Conservation (phyloP, 257 asterid genomes). For the Solanum tacnaense region DNA sequence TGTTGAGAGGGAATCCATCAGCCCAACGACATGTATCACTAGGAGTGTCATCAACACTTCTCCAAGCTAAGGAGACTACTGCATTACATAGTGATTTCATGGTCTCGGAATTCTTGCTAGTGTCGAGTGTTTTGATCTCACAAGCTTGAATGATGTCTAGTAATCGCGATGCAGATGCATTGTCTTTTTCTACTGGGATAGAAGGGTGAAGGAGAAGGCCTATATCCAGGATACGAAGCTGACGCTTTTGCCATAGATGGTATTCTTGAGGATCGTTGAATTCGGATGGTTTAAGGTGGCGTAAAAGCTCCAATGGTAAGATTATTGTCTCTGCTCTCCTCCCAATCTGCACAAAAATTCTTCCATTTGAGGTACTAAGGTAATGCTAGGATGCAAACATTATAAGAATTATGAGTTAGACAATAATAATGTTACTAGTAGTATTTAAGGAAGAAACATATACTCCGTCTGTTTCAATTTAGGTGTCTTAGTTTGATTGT, state of each 20-base stretch:
- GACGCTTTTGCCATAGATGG: conserved; percentile 70
- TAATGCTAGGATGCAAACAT: neutral
- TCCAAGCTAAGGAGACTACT: conserved; percentile 40
- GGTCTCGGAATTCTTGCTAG: conserved; percentile 41
- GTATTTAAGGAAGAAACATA: neutral
- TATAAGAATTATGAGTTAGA: neutral
- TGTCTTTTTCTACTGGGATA: conserved; percentile 40
- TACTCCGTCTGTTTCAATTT: no score
- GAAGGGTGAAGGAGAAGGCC: conserved; percentile 58
- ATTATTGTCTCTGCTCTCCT: conserved; percentile 69
- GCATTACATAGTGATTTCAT: conserved; percentile 43
- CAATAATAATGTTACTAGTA: neutral
- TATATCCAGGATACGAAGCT: conserved; percentile 44
- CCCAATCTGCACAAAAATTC: conserved; percentile 38
- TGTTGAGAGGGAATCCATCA: conserved; percentile 57
- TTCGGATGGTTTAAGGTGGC: conserved; percentile 63
- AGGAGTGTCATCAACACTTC: conserved; percentile 30
- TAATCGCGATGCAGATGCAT: conserved; percentile 25
- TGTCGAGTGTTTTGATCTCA: conserved; percentile 40
- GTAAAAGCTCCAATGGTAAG: conserved; percentile 67
- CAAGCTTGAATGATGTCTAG: conserved; percentile 26
- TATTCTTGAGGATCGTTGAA: conserved; percentile 49
- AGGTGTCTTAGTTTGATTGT: neutral
- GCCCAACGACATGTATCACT: conserved; percentile 66
- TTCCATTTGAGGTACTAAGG: neutral